These are phyloP conservation scores for Pseudocercospora fuligena DNA, from an alignment of 2,329 filamentous ascomycete genomes.

Conservation along the genomic window DNA sequence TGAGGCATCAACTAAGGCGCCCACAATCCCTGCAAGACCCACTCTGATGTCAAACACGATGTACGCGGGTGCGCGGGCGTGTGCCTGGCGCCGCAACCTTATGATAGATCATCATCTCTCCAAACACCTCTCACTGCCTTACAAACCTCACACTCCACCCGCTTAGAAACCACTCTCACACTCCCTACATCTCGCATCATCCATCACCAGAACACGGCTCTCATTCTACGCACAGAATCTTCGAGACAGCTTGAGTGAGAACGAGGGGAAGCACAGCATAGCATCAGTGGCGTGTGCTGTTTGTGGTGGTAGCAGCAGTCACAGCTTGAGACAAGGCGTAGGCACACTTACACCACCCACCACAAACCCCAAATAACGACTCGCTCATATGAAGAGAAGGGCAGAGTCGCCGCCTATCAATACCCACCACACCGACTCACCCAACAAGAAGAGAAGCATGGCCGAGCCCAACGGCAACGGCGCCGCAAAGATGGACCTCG, in stretches of 20 bases:
- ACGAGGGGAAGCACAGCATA: neutral
- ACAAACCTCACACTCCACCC: neutral
- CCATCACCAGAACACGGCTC: neutral
- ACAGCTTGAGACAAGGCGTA: slow-evolving; percentile 1
- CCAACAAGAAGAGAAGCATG: slow-evolving; percentile 21
- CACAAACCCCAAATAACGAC: neutral
- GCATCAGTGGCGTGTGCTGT: neutral
- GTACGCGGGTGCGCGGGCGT: too few relatives aligned
- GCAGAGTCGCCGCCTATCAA: slow-evolving; percentile 23
- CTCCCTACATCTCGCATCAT: neutral
- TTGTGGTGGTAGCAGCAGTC: slow-evolving; percentile 5
- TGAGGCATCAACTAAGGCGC: neutral
- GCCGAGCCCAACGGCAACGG: slow-evolving; percentile 22
- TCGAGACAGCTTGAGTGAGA: slow-evolving; percentile 1
- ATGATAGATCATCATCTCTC: neutral
- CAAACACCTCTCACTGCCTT: neutral
- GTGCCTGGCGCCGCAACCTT: neutral
- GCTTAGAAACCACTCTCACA: neutral
- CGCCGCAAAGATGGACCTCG: slow-evolving; percentile 63
- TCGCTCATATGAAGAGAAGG: slow-evolving; percentile 27
- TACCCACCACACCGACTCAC: slow-evolving; percentile 21
- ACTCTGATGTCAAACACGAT: neutral
- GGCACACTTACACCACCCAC: slow-evolving; percentile 10
- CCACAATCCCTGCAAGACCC: neutral
- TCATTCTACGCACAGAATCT: neutral